Base-by-base conservation (phyloP, 805 yeast species). In the Hemisphaericaspora nanyangensis region DNA sequence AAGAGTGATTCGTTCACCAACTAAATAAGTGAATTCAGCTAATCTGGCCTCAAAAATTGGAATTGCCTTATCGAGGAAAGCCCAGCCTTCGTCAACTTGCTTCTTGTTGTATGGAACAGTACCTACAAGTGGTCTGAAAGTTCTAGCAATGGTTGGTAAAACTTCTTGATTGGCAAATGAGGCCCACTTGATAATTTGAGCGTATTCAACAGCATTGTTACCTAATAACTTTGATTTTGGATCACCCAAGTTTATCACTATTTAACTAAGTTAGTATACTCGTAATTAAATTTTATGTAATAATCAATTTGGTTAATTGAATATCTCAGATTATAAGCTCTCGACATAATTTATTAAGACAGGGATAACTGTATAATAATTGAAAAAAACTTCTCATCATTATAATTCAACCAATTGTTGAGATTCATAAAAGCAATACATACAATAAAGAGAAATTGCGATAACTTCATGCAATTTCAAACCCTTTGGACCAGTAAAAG, bases 281-380 rank as follows among this genome's bases (percentile, higher is more conserved):
- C 17, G 6, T 8, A 29, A 15, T 15, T 13, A 13, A 29, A 29
- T 7, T 16, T 16, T 29, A 25, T 24, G 13, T 34, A 10, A 33
- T 26, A 12, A 22, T 8, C n/a, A 25, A 28, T 17, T 37, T 25
- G 22, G 18, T n/a, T 12, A 20, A 22, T 16, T 20, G 16, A n/a
- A 34, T 18, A 16, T 58, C 61, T 79, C 83, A 78, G 83, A 74
- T 49, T 70, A 44, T 49, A 63, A 47, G 64, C 63, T 71, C 82
- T 81, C 86, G 86, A 80, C 86, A 81, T 75, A 58, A 60, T 79
- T 48, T 79, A 62, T 81, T 81, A 80, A 81, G 87, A 81, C 87
- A 81, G 87, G 87, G 87, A 81, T 81, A 81, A 81, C 87, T 81
- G 87, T 81, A 60, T 69, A 67, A 67, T 61, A 48, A 41, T 55